A percentile compares a stretch with the other conserved stretches of the same genome.
These are phyloP conservation scores for Cadophora luteo-olivacea DNA, from an alignment of 2,329 filamentous ascomycete species.

Conservation along the genomic window DNA sequence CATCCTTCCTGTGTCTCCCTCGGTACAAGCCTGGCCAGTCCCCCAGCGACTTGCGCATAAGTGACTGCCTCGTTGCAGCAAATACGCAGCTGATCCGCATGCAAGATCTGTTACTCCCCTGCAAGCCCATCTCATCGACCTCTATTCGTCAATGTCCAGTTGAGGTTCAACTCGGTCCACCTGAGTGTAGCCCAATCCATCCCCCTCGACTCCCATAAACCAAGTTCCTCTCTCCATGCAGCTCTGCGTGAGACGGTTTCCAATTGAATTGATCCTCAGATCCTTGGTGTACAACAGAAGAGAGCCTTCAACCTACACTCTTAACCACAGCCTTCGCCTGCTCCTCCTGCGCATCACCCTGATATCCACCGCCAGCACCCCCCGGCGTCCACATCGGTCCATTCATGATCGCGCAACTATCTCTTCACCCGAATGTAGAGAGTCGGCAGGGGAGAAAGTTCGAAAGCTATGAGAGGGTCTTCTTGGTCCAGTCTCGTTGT, in stretches of 20 bases:
- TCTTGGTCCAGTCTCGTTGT: not conserved
- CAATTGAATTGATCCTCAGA: too few relatives aligned
- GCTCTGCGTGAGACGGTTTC: too few relatives aligned
- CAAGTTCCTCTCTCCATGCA: too few relatives aligned
- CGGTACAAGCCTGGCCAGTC: not conserved
- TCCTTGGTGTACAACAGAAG: not conserved
- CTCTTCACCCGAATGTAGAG: not conserved
- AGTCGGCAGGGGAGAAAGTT: not conserved
- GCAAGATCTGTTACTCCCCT: too few relatives aligned
- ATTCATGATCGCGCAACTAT: conserved; percentile 34
- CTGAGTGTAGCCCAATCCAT: too few relatives aligned
- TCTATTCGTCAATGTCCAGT: too few relatives aligned
- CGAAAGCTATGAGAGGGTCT: not conserved
- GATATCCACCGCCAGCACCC: conserved; percentile 25
- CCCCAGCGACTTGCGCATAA: too few relatives aligned
- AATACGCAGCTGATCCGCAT: too few relatives aligned
- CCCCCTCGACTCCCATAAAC: too few relatives aligned
- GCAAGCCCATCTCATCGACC: too few relatives aligned
- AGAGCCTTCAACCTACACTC: conserved; percentile 37
- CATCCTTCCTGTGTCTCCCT: not conserved
- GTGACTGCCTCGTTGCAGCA: too few relatives aligned
- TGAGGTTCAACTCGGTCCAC: too few relatives aligned
- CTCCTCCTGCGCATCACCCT: conserved; percentile 34
- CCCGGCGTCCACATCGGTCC: conserved; percentile 34
- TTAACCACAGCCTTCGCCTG: conserved; percentile 42